Percentiles rank a stretch among this genome's conserved stretches.
phyloP scores from a whole-genome alignment of 2,329 filamentous ascomycete species.

The Conoideocrella luteorostrata region DNA sequence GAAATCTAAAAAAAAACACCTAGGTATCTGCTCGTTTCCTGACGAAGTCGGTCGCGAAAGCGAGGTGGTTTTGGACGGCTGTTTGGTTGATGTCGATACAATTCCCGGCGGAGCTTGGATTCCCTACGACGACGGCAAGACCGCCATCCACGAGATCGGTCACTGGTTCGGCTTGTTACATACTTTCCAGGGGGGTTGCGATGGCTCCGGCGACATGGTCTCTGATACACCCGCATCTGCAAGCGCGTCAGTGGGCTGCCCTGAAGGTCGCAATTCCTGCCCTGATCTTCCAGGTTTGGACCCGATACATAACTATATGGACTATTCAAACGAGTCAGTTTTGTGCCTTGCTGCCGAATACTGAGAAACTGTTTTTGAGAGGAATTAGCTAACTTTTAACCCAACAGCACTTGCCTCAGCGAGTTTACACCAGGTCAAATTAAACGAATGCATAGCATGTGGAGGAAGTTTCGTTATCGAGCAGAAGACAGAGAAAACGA shows the following conservation, averaged over 20 bases:
- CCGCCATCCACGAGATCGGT: slow-evolving; percentile 36
- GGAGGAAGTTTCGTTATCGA: too few species aligned
- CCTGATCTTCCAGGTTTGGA: slow-evolving; percentile 24
- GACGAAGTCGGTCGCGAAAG: not conserved
- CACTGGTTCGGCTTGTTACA: slow-evolving; percentile 44
- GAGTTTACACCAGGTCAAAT: not conserved
- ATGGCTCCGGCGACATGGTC: slow-evolving; percentile 29
- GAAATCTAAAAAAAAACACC: too few species aligned
- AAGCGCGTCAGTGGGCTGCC: slow-evolving; percentile 29
- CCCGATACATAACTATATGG: slow-evolving; percentile 34
- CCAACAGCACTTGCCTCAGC: not conserved
- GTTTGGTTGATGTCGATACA: not conserved
- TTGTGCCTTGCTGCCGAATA: not conserved
- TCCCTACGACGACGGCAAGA: slow-evolving; percentile 25
- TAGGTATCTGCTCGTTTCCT: too few species aligned
- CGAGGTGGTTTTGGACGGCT: not conserved
- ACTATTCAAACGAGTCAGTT: slow-evolving; percentile 35
- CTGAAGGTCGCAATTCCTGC: slow-evolving; percentile 29
- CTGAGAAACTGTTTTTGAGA: not conserved
- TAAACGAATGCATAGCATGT: not conserved
- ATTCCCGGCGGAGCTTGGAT: not conserved
- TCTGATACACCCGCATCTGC: slow-evolving; percentile 34
- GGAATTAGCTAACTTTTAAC: too few species aligned
- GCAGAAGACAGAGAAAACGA: too few species aligned
- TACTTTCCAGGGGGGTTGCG: slow-evolving; percentile 38